phyloP scores from a whole-genome alignment of 2,329 filamentous ascomycete genomes.

The Tolypocladium pustulatum region DNA sequence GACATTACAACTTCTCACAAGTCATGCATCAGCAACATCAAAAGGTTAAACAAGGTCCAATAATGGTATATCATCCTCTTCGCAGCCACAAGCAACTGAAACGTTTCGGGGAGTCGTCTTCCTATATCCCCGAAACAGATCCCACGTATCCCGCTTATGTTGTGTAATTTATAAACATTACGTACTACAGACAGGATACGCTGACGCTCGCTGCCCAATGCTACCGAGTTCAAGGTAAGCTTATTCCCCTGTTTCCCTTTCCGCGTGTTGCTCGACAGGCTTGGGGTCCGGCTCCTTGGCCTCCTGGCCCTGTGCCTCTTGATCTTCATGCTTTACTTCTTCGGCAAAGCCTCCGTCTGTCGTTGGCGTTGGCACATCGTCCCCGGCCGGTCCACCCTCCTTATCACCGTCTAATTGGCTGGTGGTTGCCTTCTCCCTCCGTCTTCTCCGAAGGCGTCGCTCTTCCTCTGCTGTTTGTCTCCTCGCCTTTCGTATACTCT shows the following conservation, averaged over 20 bases:
- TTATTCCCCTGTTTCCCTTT: slow-evolving; percentile 3
- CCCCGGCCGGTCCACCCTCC: slow-evolving; percentile 10
- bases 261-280: slow-evolving; percentile 7
- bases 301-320: slow-evolving; percentile 6
- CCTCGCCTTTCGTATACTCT: slow-evolving; percentile 48
- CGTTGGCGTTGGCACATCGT: slow-evolving; percentile 3
- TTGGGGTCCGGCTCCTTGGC: neutral
- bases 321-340: slow-evolving; percentile 3
- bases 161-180: slow-evolving; percentile 25
- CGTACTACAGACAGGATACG: slow-evolving; percentile 18
- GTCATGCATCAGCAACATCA: no score
- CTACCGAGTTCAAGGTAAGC: slow-evolving; percentile 5
- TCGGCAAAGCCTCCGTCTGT: slow-evolving; percentile 5
- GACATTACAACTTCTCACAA: neutral
- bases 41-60: neutral
- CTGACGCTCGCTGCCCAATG: slow-evolving; percentile 8
- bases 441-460: slow-evolving; percentile 53
- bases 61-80: neutral
- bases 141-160: slow-evolving; percentile 2
- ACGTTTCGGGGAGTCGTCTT: neutral
- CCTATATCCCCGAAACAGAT: neutral
- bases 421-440: slow-evolving; percentile 48
- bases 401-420: slow-evolving; percentile 18
- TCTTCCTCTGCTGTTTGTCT: slow-evolving; percentile 74
- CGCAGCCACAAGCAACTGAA: neutral